Conservation (phyloP, 177 flowering plant species). For the Vitis hybrid region DNA sequence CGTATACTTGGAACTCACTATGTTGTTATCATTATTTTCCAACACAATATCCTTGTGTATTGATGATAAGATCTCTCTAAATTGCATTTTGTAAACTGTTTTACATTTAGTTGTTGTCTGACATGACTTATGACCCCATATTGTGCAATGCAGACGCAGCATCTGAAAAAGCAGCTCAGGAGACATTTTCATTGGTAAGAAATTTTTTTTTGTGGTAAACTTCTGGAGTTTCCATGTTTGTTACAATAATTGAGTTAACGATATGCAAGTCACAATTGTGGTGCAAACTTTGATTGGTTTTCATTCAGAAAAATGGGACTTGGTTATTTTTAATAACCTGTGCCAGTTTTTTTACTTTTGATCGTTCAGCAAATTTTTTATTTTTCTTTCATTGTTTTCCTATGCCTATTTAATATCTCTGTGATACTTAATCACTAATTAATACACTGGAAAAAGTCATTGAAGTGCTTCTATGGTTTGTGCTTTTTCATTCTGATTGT, state of each 20-base stretch:
- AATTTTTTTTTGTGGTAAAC: neutral
- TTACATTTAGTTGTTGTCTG: neutral
- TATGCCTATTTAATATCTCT: neutral
- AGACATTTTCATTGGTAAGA: constrained; percentile 56
- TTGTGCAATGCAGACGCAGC: constrained; percentile 38
- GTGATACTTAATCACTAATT: neutral
- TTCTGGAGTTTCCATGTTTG: neutral
- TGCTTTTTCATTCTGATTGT: neutral
- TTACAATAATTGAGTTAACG: neutral
- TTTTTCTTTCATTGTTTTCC: neutral
- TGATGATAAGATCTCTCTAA: too few relatives aligned
- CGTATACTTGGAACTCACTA: too few relatives aligned
- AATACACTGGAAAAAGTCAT: neutral
- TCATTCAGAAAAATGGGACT: neutral
- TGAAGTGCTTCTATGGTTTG: neutral
- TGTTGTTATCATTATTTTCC: too few relatives aligned
- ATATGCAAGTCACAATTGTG: neutral
- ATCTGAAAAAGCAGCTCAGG: constrained; percentile 35
- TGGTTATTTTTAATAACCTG: neutral
- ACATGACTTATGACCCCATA: neutral
- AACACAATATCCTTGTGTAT: too few relatives aligned
- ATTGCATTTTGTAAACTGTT: too few relatives aligned
- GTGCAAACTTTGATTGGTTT: neutral
- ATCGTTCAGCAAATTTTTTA: neutral
- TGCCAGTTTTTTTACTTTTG: neutral